Evolutionary conservation across 164 flowering plant species (phyloP), one percentile per base, ranked within the genome.

Genomic region (Akebia trifoliata): DNA sequence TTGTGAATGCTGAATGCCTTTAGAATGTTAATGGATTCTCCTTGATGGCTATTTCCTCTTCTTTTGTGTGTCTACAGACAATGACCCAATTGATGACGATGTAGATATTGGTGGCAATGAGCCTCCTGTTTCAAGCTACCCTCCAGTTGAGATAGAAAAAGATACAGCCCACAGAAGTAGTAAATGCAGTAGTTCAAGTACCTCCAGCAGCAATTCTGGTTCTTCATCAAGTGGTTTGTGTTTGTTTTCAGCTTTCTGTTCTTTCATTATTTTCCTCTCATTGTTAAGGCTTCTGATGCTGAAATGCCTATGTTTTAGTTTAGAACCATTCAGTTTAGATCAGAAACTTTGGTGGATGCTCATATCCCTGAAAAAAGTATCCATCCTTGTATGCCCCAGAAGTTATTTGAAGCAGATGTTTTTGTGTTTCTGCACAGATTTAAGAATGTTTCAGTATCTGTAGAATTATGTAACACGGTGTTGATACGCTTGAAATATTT

Each of bases 171-270:
- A 54, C 56, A 78, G 64, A 60, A 74, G 60, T 68, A 76, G 72
- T 61, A 83, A 76, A 76, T 55, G 80, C 76, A 76, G 75, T 59
- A 78, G 89, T 77, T 76, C 94, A 51, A 79, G 87, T 72, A 81
- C 81, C 76, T 84, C 91, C 66, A 82, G 85, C 62, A 74, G 91
- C 53, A 85, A 74, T 36, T 89, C 94, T 2, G 91, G 88, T 35
- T 88, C 96, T 34, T 82, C 96, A 48, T 81, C 91, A 4, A 78
- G 91, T 69, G 94, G 94, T 89, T 75, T n/a, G 96, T 83, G 59
- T 39, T 66, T 54, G 53, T 52, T 14, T 47, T 28, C 6, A 12
- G 6, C 4, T 25, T 22, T 20, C 14, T 39, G 7, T 43, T 28
- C 30, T 34, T 28, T 39, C 6, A 17, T 58, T n/a, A 21, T 55